These are phyloP conservation scores for Herpetospermum pedunculosum DNA, from an alignment of 306 rosid genomes.

Conservation along the genomic window DNA sequence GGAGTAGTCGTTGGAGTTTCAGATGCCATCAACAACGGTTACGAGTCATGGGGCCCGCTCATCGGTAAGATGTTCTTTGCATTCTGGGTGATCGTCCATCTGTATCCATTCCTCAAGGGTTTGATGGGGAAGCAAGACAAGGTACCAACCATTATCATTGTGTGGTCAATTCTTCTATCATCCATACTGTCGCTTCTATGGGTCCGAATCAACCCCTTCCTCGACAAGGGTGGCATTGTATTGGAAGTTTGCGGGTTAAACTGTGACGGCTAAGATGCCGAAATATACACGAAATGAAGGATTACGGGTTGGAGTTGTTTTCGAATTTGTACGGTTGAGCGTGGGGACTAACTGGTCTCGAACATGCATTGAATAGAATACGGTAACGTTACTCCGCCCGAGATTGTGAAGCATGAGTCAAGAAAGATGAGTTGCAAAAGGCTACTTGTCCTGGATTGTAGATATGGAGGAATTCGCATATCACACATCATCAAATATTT, in stretches of 20 bases:
- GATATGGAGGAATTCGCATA: constrained; percentile 3
- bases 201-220: constrained; percentile 87
- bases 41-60: constrained; percentile 90
- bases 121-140: constrained; percentile 76
- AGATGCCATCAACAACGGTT: constrained; percentile 91
- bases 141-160: constrained; percentile 74
- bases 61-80: constrained; percentile 75
- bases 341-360: neutral
- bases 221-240: constrained; percentile 43
- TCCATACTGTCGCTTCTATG: constrained; percentile 70
- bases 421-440: constrained; percentile 8
- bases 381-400: neutral
- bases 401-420: neutral
- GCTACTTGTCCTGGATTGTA: constrained; percentile 10
- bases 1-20: constrained; percentile 77
- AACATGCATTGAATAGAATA: neutral
- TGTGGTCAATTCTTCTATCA: constrained; percentile 79
- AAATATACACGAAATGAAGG: constrained; percentile 5
- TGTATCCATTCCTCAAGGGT: constrained; percentile 93
- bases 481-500: constrained; percentile 9
- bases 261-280: constrained; percentile 33
- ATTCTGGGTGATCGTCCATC: constrained; percentile 89
- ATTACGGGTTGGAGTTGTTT: constrained; percentile 15
- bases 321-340: neutral
- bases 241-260: constrained; percentile 78